Evolutionary conservation across 2,329 filamentous ascomycete genomes (phyloP), one percentile per base, ranked within the genome.

Genomic region (Chaetomium olivaceum): DNA sequence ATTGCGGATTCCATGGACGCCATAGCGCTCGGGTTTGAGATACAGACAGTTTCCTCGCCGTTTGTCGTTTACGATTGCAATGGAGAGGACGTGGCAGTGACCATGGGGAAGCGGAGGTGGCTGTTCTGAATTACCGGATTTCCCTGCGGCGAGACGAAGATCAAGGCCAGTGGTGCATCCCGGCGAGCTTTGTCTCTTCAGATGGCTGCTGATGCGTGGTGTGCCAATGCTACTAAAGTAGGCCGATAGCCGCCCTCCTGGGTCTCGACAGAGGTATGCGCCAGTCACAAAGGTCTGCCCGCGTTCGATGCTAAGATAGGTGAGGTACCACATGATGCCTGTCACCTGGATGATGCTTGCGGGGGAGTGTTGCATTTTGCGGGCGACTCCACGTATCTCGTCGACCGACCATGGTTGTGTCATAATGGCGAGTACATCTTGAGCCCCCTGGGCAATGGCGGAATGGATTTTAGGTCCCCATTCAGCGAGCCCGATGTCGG

Each of bases 261-360:
- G 50, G 9, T 52, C 50, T 4, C 50, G 50, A 9, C 50, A 52
- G 21, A 52, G 50, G 14, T 52, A 52, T 2, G 50, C 50, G 50
- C 50, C 50, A 4, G 50, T 52, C 50, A 52, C 50, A 52, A 52
- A 52, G 50, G 50, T 52, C 21, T 52, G 50, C 21, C 50, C 50
- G 25, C 50, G 50, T 52, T 27, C 50, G n/a, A 52, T 52, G 23
- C 50, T 21, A 12, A 52, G 50, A 21, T 23, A 52, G 50, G 50
- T 52, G 50, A 52, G 50, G 50, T 52, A 52, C 50, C 50, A 52
- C n/a, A 52, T 52, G 50, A 52, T 52, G 50, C 21, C 21, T 27
- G 50, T 52, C 50, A 52, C 50, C n/a, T 52, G 50, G 50, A 52
- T 11, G 50, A 27, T 27, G 50, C 50, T 19, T 27, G 21, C 50